Evolutionary conservation across 257 asterid species (phyloP).

Genomic region (Gynochthodes officinalis): DNA sequence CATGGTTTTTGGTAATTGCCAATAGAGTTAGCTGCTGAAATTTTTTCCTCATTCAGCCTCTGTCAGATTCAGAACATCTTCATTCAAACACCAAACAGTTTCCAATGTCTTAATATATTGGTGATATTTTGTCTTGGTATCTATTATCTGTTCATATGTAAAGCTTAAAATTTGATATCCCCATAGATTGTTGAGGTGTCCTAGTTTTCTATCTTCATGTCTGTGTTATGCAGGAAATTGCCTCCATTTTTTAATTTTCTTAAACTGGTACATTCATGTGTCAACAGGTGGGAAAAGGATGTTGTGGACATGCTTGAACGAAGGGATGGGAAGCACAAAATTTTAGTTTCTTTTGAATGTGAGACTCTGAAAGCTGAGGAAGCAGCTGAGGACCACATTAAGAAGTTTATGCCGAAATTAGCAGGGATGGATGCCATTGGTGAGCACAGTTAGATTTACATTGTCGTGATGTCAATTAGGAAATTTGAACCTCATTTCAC

Average conservation of each 20-base stretch:
- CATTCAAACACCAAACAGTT: not conserved
- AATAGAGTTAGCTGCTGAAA: not conserved
- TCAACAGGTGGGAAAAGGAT: slow-evolving; percentile 88
- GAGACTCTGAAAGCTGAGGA: slow-evolving; percentile 88
- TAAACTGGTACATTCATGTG: slow-evolving; percentile 12
- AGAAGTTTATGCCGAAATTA: slow-evolving; percentile 89
- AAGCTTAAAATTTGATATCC: no score
- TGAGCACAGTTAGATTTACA: no score
- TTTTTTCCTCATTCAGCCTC: not conserved
- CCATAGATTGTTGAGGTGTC: not conserved
- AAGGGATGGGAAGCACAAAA: slow-evolving; percentile 49
- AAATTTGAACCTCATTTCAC: not conserved
- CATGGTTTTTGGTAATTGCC: not conserved
- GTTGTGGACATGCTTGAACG: slow-evolving; percentile 80
- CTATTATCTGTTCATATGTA: no score
- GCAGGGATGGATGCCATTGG: slow-evolving; percentile 91
- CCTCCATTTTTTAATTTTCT: slow-evolving; percentile 1
- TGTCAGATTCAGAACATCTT: not conserved
- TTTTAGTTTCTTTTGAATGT: slow-evolving; percentile 72
- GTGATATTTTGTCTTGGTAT: not conserved
- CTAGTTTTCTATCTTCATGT: not conserved
- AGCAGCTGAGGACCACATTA: slow-evolving; percentile 90
- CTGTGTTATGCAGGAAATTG: slow-evolving; percentile 1
- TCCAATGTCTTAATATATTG: not conserved
- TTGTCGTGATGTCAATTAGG: no score